Evolutionary conservation across 139 green algal genomes (phyloP).

Genomic region (Chlorella sp.): DNA sequence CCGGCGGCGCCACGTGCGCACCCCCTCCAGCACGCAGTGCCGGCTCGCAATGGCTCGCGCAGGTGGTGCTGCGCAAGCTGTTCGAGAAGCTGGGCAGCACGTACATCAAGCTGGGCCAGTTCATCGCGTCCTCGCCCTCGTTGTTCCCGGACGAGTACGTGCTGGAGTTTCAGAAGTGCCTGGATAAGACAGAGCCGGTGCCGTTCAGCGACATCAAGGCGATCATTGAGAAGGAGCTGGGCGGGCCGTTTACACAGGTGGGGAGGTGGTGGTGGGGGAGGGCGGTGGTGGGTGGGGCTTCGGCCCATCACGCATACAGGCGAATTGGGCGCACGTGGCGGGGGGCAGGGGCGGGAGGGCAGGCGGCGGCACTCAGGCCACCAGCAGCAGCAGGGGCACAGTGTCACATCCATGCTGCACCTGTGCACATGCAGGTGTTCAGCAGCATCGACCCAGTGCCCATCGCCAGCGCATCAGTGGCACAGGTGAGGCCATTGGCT

Average conservation of each 20-base stretch:
- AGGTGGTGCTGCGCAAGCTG: slow-evolving; percentile 47
- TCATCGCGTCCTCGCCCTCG: slow-evolving; percentile 89
- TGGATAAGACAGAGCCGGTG: slow-evolving; percentile 85
- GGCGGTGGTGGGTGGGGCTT: no score
- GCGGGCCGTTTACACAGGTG: slow-evolving; percentile 44
- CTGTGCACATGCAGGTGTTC: no score
- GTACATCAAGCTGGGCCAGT: slow-evolving; percentile 87
- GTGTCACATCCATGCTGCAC: no score
- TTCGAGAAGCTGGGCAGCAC: slow-evolving; percentile 93
- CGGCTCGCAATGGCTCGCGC: no score
- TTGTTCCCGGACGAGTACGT: slow-evolving; percentile 96
- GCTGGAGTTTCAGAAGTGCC: slow-evolving; percentile 91
- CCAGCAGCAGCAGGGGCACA: no score
- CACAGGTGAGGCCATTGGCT: slow-evolving; percentile 51
- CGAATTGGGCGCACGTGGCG: no score
- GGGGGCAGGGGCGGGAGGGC: no score
- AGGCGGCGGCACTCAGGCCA: no score
- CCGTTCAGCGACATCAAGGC: slow-evolving; percentile 63
- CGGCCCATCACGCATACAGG: no score
- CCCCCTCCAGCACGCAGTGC: no score
- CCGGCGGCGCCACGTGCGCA: no score
- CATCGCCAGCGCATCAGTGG: slow-evolving; percentile 86
- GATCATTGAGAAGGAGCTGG: slow-evolving; percentile 68
- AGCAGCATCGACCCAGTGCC: slow-evolving; percentile 71
- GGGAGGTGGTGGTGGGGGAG: no score